phyloP scores from a whole-genome alignment of 2,329 filamentous ascomycete genomes.

The Ilyonectria sp. region DNA sequence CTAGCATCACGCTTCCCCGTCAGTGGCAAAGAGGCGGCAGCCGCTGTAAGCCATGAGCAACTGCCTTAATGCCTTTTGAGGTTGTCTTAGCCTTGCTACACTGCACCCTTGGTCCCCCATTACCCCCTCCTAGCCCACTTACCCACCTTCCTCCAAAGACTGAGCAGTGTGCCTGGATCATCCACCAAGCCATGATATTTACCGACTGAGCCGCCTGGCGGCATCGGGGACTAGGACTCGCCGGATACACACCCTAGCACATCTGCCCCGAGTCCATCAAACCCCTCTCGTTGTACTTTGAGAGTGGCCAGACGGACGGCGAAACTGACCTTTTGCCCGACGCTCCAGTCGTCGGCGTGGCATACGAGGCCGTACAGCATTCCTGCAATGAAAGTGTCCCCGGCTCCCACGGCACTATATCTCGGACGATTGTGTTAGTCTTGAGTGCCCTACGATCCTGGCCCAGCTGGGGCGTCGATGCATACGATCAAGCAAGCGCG shows the following conservation, averaged over 20 bases:
- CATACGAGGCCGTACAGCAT: conserved; percentile 75
- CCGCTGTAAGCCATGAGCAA: conserved; percentile 38
- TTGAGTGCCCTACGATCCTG: conserved; percentile 28
- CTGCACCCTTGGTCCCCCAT: conserved; percentile 31
- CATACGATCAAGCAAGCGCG: conserved; percentile 27
- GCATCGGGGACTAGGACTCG: conserved; percentile 25
- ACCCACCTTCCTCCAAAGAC: conserved; percentile 40
- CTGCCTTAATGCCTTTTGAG: conserved; percentile 18
- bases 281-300: conserved; percentile 79
- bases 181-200: conserved; percentile 36
- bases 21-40: conserved; percentile 37
- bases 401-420: conserved; percentile 78
- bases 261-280: conserved; percentile 64
- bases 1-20: conserved; percentile 39
- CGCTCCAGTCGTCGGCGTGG: conserved; percentile 64
- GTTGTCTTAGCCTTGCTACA: conserved; percentile 28
- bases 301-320: conserved; percentile 77
- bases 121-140: conserved; percentile 35
- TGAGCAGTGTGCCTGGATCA: conserved; percentile 38
- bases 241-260: conserved; percentile 40
- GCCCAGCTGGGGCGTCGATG: conserved; percentile 17
- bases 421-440: conserved; percentile 41
- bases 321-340: conserved; percentile 67
- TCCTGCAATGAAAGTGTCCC: conserved; percentile 83
- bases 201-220: conserved; percentile 34